Conservation (phyloP, 1,284 basidiomycete genomes). For the Lentinus polychrous region DNA sequence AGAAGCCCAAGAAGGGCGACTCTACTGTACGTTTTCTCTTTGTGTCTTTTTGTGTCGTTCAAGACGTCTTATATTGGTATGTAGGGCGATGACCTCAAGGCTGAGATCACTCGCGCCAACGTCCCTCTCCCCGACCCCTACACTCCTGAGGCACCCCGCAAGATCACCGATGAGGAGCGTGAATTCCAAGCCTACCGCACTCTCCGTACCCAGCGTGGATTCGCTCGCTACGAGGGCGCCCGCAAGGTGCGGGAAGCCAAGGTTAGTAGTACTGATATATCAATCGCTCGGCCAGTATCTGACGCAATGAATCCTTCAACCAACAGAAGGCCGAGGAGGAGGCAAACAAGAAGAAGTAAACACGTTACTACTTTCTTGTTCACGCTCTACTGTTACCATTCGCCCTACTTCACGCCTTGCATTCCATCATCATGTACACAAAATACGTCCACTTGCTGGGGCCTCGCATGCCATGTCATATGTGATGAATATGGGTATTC, state of each 20-base stretch:
- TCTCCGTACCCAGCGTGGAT: constrained; percentile 83
- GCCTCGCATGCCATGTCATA: constrained; percentile 30
- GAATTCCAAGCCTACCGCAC: constrained; percentile 85
- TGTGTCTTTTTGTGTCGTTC: constrained; percentile 3
- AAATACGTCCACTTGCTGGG: constrained; percentile 31
- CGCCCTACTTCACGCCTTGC: constrained; percentile 20
- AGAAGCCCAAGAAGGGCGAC: constrained; percentile 95
- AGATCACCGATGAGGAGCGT: constrained; percentile 91
- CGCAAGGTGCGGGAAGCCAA: constrained; percentile 79
- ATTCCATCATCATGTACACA: constrained; percentile 24
- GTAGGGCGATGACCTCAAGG: constrained; percentile 81
- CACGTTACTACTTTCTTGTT: constrained; percentile 22
- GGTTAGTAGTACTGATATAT: constrained; percentile 38
- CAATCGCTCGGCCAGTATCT: constrained; percentile 10
- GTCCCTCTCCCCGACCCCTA: constrained; percentile 68
- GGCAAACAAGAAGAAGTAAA: constrained; percentile 88
- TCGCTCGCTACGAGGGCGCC: constrained; percentile 80
- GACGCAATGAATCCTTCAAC: constrained; percentile 10
- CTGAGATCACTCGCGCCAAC: constrained; percentile 68
- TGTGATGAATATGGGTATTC: constrained; percentile 23
- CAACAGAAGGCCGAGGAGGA: constrained; percentile 86
- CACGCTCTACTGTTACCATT: constrained; percentile 20
- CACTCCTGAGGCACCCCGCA: constrained; percentile 81
- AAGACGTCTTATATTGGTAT: constrained; percentile 10
- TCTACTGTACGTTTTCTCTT: constrained; percentile 58